Evolutionary conservation across 139 green algal species (phyloP), one percentile per base, ranked within the genome.

Genomic region (Chlamydomonas incerta): DNA sequence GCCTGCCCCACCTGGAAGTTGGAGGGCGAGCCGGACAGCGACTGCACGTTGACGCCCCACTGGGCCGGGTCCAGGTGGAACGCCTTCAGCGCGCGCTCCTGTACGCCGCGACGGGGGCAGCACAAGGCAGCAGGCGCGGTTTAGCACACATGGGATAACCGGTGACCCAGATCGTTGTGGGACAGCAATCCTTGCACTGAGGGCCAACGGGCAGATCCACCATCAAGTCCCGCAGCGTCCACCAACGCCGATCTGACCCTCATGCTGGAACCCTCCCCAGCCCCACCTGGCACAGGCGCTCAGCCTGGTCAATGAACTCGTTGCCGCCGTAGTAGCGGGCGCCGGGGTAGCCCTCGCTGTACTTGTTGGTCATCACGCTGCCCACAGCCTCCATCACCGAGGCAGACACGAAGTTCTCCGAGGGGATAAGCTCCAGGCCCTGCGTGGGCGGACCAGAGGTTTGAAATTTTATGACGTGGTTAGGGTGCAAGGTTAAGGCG

Each of bases 311-410:
- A 72, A 99, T 99, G 92, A 98, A 98, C 92, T 99, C 97, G 90
- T 99, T 99, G 87, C 98, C 98, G 21, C 98, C 97, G 83, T 99
- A 99, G 93, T 99, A 99, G 55, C 79, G 86, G 0, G 90, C 90
- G 18, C 96, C 96, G 4, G 94, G 94, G 84, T 95, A 95, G 35
- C 96, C 96, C 92, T 99, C 98, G 55, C 74, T 94, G 94, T 99
- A 99, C 94, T 99, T 99, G 97, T 99, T 99, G 80, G 96, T 99
- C 97, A 99, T 99, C 46, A 98, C 93, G 46, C 92, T 97, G 37
- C 97, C 97, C 28, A 99, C 96, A 0, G 98, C 97, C 90, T 99
- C 95, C 96, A 99, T 98, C 47, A 99, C 97, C 50, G 94, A 96
- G 9, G 88, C 46, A 0, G 94, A 98, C 21, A 96, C 96, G 91